These are phyloP conservation scores for Kwoniella dejecticola DNA, from an alignment of 768 basidiomycete species.

Conservation along the genomic window DNA sequence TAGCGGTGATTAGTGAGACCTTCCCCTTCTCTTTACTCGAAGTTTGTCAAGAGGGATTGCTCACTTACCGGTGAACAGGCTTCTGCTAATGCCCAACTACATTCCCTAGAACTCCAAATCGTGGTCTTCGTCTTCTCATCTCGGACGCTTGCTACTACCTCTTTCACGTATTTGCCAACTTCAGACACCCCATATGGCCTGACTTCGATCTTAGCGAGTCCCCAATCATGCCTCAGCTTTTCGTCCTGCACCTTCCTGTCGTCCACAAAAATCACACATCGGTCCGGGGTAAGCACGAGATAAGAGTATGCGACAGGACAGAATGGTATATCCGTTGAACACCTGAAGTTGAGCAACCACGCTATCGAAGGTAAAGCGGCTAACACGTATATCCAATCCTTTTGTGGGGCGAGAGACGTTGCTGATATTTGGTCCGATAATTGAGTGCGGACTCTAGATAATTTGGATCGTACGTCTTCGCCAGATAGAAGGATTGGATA, in stretches of 20 bases:
- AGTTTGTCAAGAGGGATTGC: too few species aligned
- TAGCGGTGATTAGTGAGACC: too few species aligned
- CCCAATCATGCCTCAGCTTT: conserved; percentile 18
- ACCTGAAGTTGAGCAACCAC: conserved; percentile 84
- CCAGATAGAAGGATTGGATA: conserved; percentile 64
- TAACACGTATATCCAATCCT: conserved; percentile 65
- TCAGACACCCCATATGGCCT: conserved; percentile 65
- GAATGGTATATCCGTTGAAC: conserved; percentile 77
- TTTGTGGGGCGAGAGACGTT: background rate
- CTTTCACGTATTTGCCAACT: conserved; percentile 54
- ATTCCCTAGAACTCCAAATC: conserved; percentile 33
- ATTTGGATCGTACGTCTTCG: conserved; percentile 66
- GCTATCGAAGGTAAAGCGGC: conserved; percentile 65
- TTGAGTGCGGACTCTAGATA: conserved; percentile 63
- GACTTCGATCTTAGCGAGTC: conserved; percentile 26
- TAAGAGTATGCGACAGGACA: conserved; percentile 92
- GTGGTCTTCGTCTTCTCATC: conserved; percentile 46
- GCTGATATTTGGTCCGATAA: conserved; percentile 29
- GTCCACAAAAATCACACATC: conserved; percentile 74
- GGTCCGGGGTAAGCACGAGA: conserved; percentile 68
- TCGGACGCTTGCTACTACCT: conserved; percentile 58
- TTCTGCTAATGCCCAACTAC: conserved; percentile 47
- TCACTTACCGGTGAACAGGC: conserved; percentile 46
- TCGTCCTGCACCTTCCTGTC: conserved; percentile 34
- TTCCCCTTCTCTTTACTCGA: too few species aligned